phyloP scores from a whole-genome alignment of 257 asterid species.

The Leonotis leonurus region DNA sequence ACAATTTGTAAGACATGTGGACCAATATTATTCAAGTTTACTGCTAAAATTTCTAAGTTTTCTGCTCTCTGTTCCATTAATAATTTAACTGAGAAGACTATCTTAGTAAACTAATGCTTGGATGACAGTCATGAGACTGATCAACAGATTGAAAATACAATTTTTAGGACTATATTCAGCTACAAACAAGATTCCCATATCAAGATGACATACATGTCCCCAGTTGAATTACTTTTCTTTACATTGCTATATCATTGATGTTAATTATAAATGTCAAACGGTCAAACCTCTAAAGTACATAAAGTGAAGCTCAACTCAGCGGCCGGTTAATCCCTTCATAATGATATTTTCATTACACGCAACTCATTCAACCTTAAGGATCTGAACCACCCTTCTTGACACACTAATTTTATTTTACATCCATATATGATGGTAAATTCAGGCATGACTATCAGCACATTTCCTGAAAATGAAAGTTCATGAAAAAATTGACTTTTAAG shows the following conservation, averaged over 20 bases:
- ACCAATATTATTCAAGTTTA: not conserved
- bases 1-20: not conserved
- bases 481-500: not conserved
- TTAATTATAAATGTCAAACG: not conserved
- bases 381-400: not conserved
- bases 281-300: not conserved
- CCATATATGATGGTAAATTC: not conserved
- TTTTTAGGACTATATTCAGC: not conserved
- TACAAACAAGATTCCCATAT: not conserved
- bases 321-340: not conserved
- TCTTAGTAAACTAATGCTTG: not conserved
- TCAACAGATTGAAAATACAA: not conserved
- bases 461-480: not conserved
- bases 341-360: not conserved
- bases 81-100: not conserved
- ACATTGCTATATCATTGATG: not conserved
- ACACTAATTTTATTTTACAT: not conserved
- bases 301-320: not conserved
- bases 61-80: not conserved
- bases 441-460: not conserved
- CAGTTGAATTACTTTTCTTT: not conserved
- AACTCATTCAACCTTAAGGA: not conserved
- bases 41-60: not conserved
- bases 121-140: not conserved
- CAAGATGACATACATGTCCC: not conserved